These are phyloP conservation scores for Yamadazyma kitorensis DNA, from an alignment of 805 yeast genomes.

Conservation along the genomic window DNA sequence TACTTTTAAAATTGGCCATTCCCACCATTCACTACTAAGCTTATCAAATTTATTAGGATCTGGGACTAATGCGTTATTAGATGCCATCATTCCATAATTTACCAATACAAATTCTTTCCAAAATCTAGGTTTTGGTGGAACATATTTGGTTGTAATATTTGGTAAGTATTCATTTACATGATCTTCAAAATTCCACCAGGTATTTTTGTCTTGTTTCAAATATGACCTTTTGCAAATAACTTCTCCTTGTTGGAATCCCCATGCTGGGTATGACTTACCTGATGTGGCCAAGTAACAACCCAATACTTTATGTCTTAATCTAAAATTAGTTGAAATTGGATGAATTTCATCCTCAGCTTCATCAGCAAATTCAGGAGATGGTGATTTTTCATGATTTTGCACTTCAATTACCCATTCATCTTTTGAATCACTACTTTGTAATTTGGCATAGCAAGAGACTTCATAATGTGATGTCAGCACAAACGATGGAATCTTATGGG, in stretches of 20 bases:
- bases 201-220: conserved; percentile 53
- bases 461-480: conserved; percentile 66
- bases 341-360: conserved; percentile 56
- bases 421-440: conserved; percentile 67
- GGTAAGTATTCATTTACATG: conserved; percentile 53
- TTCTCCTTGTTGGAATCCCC: conserved; percentile 87
- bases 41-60: conserved; percentile 72
- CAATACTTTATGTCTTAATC: conserved; percentile 58
- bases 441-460: conserved; percentile 83
- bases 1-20: conserved; percentile 78
- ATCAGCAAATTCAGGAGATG: conserved; percentile 38
- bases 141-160: conserved; percentile 26
- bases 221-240: conserved; percentile 62
- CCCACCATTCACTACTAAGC: conserved; percentile 75
- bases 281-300: conserved; percentile 81
- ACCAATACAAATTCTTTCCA: conserved; percentile 72
- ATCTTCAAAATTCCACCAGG: conserved; percentile 82
- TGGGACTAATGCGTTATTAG: conserved; percentile 78
- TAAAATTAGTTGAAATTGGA: conserved; percentile 73
- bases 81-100: conserved; percentile 85
- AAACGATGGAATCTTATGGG: conserved; percentile 80
- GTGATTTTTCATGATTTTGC: conserved; percentile 52
- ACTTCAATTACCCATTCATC: conserved; percentile 93
- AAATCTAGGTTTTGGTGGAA: conserved; percentile 47
- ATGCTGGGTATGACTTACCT: conserved; percentile 64